Evolutionary conservation across 208 protist genomes (phyloP).

Genomic region (Leptomonas seymouri): DNA sequence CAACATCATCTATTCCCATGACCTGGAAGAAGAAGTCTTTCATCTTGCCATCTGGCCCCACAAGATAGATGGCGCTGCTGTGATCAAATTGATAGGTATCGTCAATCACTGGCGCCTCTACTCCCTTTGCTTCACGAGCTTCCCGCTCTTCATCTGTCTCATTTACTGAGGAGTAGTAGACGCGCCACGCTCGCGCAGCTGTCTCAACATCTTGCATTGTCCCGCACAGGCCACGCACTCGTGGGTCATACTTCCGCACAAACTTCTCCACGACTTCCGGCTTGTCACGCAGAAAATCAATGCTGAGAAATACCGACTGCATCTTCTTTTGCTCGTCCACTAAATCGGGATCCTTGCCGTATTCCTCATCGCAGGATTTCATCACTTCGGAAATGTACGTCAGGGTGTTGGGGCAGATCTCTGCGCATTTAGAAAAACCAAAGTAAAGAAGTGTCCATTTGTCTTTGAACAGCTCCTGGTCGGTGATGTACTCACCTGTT

Average conservation of each 20-base stretch:
- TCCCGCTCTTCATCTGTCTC: slow-evolving; percentile 79
- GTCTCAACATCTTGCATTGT: slow-evolving; percentile 49
- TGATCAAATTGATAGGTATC: slow-evolving; percentile 90
- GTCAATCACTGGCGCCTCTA: slow-evolving; percentile 54
- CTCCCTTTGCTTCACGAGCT: slow-evolving; percentile 59
- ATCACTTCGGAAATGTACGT: slow-evolving; percentile 73
- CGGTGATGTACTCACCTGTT: slow-evolving; percentile 68
- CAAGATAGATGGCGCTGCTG: slow-evolving; percentile 86
- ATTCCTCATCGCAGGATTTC: slow-evolving; percentile 45
- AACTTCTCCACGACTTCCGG: slow-evolving; percentile 71
- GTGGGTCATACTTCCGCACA: slow-evolving; percentile 61
- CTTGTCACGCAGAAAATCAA: slow-evolving; percentile 80
- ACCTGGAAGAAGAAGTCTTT: slow-evolving; percentile 90
- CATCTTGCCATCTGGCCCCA: slow-evolving; percentile 86
- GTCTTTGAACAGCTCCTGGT: slow-evolving; percentile 67
- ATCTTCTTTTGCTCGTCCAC: slow-evolving; percentile 48
- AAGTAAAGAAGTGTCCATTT: slow-evolving; percentile 89
- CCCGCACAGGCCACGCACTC: slow-evolving; percentile 68
- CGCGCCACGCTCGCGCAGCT: slow-evolving; percentile 68
- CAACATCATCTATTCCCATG: slow-evolving; percentile 70
- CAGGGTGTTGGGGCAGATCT: slow-evolving; percentile 81
- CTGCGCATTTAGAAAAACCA: slow-evolving; percentile 88
- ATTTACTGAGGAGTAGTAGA: slow-evolving; percentile 86
- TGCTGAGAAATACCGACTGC: slow-evolving; percentile 78
- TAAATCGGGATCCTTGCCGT: slow-evolving; percentile 32